phyloP scores from a whole-genome alignment of 495 filamentous ascomycete genomes.

The Talaromyces wortmannii region DNA sequence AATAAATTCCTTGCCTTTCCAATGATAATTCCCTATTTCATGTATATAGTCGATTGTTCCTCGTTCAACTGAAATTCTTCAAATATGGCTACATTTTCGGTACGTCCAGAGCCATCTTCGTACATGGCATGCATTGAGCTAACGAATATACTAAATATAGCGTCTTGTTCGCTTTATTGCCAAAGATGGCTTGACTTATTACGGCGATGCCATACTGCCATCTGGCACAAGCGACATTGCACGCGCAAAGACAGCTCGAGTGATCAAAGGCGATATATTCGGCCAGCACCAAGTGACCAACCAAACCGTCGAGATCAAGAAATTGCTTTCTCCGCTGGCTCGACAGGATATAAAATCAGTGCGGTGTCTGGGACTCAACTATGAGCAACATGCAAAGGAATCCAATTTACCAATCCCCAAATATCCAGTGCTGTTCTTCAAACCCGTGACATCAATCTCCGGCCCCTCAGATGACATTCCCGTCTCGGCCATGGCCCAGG shows the following conservation, averaged over 20 bases:
- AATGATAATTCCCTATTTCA: background rate
- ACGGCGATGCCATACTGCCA: constrained; percentile 77
- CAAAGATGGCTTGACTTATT: constrained; percentile 68
- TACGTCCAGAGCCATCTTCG: constrained; percentile 11
- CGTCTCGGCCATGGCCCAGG: constrained; percentile 50
- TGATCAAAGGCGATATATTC: constrained; percentile 72
- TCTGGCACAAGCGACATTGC: constrained; percentile 57
- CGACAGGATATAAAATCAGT: constrained; percentile 64
- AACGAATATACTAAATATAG: constrained; percentile 29
- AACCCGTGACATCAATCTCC: constrained; percentile 64
- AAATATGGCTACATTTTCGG: constrained; percentile 30
- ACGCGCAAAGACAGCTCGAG: constrained; percentile 55
- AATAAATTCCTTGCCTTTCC: background rate
- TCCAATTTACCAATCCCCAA: constrained; percentile 67
- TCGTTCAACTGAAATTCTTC: background rate
- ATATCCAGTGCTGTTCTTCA: constrained; percentile 78
- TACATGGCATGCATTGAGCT: background rate
- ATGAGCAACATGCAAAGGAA: constrained; percentile 74
- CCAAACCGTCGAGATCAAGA: constrained; percentile 55
- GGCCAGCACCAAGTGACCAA: constrained; percentile 65
- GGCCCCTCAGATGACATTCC: constrained; percentile 68
- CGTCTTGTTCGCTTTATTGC: constrained; percentile 75
- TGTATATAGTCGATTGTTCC: background rate
- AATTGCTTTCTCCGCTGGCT: constrained; percentile 64
- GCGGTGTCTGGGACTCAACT: constrained; percentile 77